Evolutionary conservation across 345 rosid species (phyloP), one percentile per base, ranked within the genome.

Genomic region (Corchorus olitorius): DNA sequence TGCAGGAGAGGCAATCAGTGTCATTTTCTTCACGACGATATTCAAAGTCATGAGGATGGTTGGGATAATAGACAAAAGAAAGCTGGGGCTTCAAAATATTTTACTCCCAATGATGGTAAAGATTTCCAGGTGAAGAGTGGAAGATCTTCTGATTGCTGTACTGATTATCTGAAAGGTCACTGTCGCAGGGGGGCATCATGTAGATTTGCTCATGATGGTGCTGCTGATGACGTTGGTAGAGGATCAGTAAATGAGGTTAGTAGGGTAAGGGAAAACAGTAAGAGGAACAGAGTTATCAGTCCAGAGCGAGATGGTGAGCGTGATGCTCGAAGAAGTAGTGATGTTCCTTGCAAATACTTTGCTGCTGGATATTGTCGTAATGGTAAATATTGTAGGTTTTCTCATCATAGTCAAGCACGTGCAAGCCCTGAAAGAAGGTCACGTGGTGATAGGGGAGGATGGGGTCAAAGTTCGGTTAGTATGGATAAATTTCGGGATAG

Each of bases 301-400:
- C 74, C 52, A 53, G 92, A 84, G 69, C 80, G 81, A 74, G 80
- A 55, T 70, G 75, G 77, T 81, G 92, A 85, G 65, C 88, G 81
- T 69, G 89, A 78, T 79, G 65, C 80, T 72, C 85, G 82, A n/a
- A 81, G 86, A 82, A 83, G 84, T 61, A 74, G 72, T 2, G 87
- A 84, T 48, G 76, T 89, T 74, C 92, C 93, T 19, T 94, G 98
- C 90, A 94, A 84, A 81, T 92, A 82, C 82, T 92, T 88, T 77
- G 92, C 97, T 72, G 87, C 87, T 4, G 99, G 99, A 58, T 84
- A 82, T 75, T 96, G 99, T 86, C 92, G 94, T 76, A 91, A 89
- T 79, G 97, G 97, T 16, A 86, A 84, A 37, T 73, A 81, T 79
- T 96, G 99, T 83, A 87, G 94, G 84, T 96, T 90, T 82, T 86